Conservation (phyloP, 352 stramenopile genomes). For the Plasmopara halstedii region DNA sequence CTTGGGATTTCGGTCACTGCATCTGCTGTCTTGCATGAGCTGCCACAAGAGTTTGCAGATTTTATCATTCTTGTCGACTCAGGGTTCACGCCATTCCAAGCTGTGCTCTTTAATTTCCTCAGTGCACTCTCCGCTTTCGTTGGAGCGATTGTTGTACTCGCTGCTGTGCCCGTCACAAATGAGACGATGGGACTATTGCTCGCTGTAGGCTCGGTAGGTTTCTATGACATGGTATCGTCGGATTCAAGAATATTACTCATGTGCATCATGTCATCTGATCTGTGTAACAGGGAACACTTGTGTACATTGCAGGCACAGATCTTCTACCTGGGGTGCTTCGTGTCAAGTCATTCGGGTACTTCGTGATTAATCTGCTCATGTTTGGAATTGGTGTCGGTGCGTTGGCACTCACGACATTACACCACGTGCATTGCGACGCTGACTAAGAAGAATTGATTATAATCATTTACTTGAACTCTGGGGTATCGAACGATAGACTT, state of each 20-base stretch:
- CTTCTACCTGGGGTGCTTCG: conserved; percentile 42
- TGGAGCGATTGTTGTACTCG: conserved; percentile 53
- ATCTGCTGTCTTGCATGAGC: conserved; percentile 77
- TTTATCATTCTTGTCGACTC: conserved; percentile 79
- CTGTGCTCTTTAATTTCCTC: conserved; percentile 77
- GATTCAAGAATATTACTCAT: too few relatives aligned
- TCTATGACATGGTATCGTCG: too few relatives aligned
- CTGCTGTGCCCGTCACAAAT: conserved; percentile 43
- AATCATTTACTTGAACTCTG: too few relatives aligned
- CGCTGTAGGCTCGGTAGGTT: conserved; percentile 53
- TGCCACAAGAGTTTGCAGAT: conserved; percentile 82
- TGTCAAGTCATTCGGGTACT: conserved; percentile 35
- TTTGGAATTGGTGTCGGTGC: conserved; percentile 60
- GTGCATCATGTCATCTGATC: too few relatives aligned
- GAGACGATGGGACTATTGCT: conserved; percentile 69
- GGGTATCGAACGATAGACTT: too few relatives aligned
- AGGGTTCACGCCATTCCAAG: conserved; percentile 51
- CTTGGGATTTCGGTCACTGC: conserved; percentile 49
- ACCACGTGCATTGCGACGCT: conserved; percentile 82
- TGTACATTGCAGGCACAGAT: conserved; percentile 72
- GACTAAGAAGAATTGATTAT: too few relatives aligned
- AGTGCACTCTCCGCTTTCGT: conserved; percentile 70
- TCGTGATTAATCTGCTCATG: conserved; percentile 28
- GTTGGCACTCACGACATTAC: conserved; percentile 78
- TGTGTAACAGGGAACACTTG: conserved; percentile 30